Conservation (phyloP, 495 filamentous ascomycete species). For the Xylaria castorea region DNA sequence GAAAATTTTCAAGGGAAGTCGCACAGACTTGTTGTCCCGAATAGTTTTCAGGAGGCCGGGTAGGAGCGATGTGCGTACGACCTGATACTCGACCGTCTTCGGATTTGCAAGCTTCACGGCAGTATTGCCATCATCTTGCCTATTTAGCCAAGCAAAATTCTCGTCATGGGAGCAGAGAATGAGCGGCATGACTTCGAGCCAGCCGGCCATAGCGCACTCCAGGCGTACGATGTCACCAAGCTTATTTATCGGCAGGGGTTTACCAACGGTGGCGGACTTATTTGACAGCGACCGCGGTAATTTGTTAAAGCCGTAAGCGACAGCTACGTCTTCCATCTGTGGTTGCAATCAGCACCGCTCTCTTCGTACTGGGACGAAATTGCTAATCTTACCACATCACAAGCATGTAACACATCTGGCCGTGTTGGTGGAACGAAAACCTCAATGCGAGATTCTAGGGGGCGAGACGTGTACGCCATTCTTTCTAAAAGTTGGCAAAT, state of each 20-base stretch:
- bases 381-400: slow-evolving; percentile 67
- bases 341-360: slow-evolving; percentile 24
- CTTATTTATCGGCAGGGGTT: slow-evolving; percentile 91
- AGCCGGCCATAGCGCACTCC: slow-evolving; percentile 93
- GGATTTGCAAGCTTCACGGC: slow-evolving; percentile 93
- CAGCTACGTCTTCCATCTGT: slow-evolving; percentile 92
- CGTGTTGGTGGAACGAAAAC: slow-evolving; percentile 86
- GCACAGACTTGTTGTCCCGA: slow-evolving; percentile 90
- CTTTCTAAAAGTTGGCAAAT: slow-evolving; percentile 79
- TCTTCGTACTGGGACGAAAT: background rate
- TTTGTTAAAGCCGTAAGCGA: slow-evolving; percentile 95
- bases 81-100: slow-evolving; percentile 94
- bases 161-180: slow-evolving; percentile 98
- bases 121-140: slow-evolving; percentile 83
- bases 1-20: slow-evolving; percentile 90
- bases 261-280: slow-evolving; percentile 73
- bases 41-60: slow-evolving; percentile 95
- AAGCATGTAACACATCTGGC: slow-evolving; percentile 93
- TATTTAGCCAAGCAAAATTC: slow-evolving; percentile 97
- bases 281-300: slow-evolving; percentile 84
- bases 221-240: slow-evolving; percentile 88
- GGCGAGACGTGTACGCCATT: slow-evolving; percentile 83
- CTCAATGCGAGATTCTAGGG: slow-evolving; percentile 68
- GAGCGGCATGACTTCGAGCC: slow-evolving; percentile 94
- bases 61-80: slow-evolving; percentile 88